Evolutionary conservation across 2,329 filamentous ascomycete genomes (phyloP).

Genomic region (Hymenoscyphus infarciens): DNA sequence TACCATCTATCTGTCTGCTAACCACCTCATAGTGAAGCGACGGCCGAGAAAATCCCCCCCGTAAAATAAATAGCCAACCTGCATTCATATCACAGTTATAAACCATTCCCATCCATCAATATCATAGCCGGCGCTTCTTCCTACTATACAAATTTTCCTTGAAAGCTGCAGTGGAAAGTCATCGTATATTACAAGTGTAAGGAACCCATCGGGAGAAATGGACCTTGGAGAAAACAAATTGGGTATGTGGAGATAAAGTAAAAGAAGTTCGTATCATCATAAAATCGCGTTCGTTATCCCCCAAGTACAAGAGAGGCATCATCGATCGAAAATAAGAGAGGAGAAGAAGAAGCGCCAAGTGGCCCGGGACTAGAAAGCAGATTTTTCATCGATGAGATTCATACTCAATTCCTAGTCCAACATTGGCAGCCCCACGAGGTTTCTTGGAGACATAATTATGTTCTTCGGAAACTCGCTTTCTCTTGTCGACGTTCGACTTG

Average conservation of each 20-base stretch:
- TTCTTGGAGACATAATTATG: slow-evolving; percentile 42
- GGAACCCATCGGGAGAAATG: not conserved
- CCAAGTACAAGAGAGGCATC: not conserved
- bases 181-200: not conserved
- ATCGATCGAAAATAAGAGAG: not conserved
- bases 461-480: slow-evolving; percentile 25
- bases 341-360: not conserved
- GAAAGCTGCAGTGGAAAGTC: not conserved
- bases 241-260: not conserved
- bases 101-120: not conserved
- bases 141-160: not conserved
- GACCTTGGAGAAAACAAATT: not conserved
- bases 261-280: not conserved
- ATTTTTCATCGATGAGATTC: slow-evolving; percentile 14
- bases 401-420: slow-evolving; percentile 54
- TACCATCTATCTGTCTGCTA: too few species aligned
- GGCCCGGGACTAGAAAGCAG: not conserved
- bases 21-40: too few species aligned
- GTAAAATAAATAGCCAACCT: not conserved
- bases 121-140: not conserved
- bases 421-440: slow-evolving; percentile 43
- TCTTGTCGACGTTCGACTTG: slow-evolving; percentile 47
- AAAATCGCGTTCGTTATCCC: not conserved
- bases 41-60: too few species aligned
- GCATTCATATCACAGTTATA: not conserved